These are phyloP conservation scores for Vanilla planifolia DNA, from an alignment of 106 monocot genomes.

Conservation along the genomic window DNA sequence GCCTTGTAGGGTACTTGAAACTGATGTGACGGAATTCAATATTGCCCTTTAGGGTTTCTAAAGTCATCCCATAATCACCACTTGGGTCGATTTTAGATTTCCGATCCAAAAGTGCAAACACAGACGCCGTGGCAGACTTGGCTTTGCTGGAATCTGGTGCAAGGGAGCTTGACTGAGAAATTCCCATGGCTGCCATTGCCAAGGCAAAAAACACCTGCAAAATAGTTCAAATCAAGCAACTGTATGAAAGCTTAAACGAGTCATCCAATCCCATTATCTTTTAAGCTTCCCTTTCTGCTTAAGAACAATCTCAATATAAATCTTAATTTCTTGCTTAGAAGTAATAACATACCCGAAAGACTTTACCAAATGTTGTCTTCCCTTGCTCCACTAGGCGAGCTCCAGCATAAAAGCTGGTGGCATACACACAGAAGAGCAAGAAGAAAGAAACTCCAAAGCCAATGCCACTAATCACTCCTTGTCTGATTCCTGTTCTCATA, in stretches of 20 bases:
- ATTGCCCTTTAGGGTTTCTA: conserved; percentile 20
- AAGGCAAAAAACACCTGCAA: conserved; percentile 34
- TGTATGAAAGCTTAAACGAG: background rate
- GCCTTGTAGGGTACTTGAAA: conserved; percentile 36
- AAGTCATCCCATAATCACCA: conserved; percentile 20
- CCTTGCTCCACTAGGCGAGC: conserved; percentile 35
- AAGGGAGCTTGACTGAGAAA: conserved; percentile 32
- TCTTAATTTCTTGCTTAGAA: background rate
- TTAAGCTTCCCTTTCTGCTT: too few relatives aligned
- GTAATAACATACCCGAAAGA: conserved; percentile 37
- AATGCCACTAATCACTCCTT: conserved; percentile 31
- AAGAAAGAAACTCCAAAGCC: conserved; percentile 38
- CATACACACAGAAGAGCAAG: conserved; percentile 30
- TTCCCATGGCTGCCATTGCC: conserved; percentile 21
- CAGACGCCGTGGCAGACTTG: conserved; percentile 21
- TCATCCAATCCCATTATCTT: too few relatives aligned
- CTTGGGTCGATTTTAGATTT: conserved; percentile 33
- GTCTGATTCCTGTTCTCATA: conserved; percentile 24
- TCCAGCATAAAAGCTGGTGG: conserved; percentile 33
- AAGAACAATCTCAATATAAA: background rate
- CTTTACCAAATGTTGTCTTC: conserved; percentile 46
- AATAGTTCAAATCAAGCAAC: background rate
- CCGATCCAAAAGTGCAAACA: conserved; percentile 28
- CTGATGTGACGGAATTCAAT: conserved; percentile 32
- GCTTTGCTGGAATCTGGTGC: conserved; percentile 39